Conservation (phyloP, 140 eudicot species). For the Ambrosia hybrid region DNA sequence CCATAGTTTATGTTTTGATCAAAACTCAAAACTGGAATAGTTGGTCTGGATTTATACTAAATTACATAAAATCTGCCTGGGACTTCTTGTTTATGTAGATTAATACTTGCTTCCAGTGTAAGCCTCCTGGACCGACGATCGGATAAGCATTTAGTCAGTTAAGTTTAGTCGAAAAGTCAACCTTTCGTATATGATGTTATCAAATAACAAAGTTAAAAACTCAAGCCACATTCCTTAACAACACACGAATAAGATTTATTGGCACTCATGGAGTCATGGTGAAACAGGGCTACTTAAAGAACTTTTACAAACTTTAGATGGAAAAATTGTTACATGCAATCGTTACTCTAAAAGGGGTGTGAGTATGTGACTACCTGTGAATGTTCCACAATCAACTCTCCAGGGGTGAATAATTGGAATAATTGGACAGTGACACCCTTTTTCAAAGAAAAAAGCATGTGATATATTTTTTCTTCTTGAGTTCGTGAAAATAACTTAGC, state of each 20-base stretch:
- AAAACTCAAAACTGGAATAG: neutral
- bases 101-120: slow-evolving; percentile 67
- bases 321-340: no score
- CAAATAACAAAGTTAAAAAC: no score
- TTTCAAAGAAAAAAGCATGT: neutral
- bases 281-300: no score
- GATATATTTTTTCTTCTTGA: neutral
- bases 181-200: neutral
- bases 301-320: no score
- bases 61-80: slow-evolving; percentile 41
- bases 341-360: no score
- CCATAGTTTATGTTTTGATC: neutral
- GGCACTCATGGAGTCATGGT: no score
- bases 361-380: no score
- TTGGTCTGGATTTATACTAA: neutral
- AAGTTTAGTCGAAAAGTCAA: slow-evolving; percentile 7
- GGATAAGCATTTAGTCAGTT: slow-evolving; percentile 5
- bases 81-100: slow-evolving; percentile 68
- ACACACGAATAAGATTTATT: no score
- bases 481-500: neutral
- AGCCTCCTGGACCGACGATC: slow-evolving; percentile 43
- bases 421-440: no score
- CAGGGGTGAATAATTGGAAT: no score
- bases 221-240: no score
- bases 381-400: no score